phyloP scores from a whole-genome alignment of 2,329 filamentous ascomycete genomes.

The Curvularia sp. region DNA sequence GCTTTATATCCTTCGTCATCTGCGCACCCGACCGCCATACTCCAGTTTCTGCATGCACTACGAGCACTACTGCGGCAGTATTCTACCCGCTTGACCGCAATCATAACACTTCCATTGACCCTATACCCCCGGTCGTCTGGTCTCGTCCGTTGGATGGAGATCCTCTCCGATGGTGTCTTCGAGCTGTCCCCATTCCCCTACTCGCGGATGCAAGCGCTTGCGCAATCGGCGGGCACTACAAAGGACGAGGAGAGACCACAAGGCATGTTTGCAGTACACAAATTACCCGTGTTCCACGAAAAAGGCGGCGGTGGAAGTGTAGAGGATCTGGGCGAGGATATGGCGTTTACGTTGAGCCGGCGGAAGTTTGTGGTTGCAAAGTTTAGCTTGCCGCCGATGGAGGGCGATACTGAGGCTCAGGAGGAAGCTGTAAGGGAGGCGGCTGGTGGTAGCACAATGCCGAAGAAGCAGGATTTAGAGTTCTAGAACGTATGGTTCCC shows the following conservation, averaged over 20 bases:
- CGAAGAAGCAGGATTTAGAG: constrained; percentile 66
- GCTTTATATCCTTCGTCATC: constrained; percentile 76
- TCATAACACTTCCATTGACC: constrained; percentile 80
- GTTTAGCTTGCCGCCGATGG: constrained; percentile 86
- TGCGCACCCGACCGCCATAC: constrained; percentile 73
- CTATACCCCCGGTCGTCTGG: constrained; percentile 79
- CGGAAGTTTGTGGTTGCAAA: constrained; percentile 85
- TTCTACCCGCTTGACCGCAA: constrained; percentile 68
- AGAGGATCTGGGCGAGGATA: constrained; percentile 74
- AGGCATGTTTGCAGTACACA: constrained; percentile 83
- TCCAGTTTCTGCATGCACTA: constrained; percentile 82
- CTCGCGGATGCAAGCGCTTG: constrained; percentile 59
- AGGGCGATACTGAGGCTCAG: constrained; percentile 73
- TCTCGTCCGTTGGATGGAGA: constrained; percentile 84
- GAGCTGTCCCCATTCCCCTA: constrained; percentile 80
- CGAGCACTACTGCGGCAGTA: constrained; percentile 76
- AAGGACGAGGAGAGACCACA: constrained; percentile 78
- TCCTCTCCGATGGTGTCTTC: constrained; percentile 82
- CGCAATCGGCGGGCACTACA: constrained; percentile 59
- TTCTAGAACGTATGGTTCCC: constrained; percentile 57
- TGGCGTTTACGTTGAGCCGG: constrained; percentile 88
- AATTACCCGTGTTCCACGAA: constrained; percentile 84
- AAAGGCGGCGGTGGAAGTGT: constrained; percentile 79
- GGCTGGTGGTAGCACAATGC: constrained; percentile 60
- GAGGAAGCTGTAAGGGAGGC: constrained; percentile 51